Percentiles rank a stretch among this genome's conserved stretches.
Conservation (phyloP, 2,329 filamentous ascomycete species). For the Beauveria scarabaeidicola region DNA sequence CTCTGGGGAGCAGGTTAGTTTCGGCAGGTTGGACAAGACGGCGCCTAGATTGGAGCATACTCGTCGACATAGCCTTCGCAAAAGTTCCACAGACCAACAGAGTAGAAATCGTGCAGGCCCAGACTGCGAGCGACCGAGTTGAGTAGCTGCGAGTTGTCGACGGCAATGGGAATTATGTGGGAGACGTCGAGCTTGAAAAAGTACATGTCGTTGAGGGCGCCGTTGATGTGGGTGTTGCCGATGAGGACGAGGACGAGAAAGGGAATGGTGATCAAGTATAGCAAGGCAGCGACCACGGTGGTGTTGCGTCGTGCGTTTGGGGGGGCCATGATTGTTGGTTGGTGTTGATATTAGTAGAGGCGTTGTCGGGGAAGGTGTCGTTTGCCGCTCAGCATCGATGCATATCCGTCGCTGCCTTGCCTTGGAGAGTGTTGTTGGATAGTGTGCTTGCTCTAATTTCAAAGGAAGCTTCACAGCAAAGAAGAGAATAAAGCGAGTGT, state of each 20-base stretch:
- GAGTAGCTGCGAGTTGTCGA: constrained; percentile 66
- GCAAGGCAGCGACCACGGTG: constrained; percentile 54
- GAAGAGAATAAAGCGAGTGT: background rate
- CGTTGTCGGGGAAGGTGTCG: background rate
- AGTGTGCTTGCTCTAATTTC: background rate
- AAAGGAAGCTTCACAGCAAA: background rate
- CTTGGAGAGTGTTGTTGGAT: background rate
- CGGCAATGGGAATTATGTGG: constrained; percentile 66
- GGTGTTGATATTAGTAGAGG: background rate
- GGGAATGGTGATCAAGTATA: constrained; percentile 66
- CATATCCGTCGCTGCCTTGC: background rate
- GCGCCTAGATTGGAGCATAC: constrained; percentile 25
- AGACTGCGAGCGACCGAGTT: constrained; percentile 82
- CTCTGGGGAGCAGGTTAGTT: constrained; percentile 31
- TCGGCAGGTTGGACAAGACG: background rate
- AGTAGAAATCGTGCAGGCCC: constrained; percentile 89
- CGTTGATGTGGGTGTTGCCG: constrained; percentile 58
- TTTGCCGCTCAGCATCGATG: background rate
- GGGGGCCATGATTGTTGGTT: constrained; percentile 16
- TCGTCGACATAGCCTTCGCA: constrained; percentile 75
- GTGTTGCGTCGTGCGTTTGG: constrained; percentile 43
- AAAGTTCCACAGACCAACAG: constrained; percentile 84
- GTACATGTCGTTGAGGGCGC: constrained; percentile 61
- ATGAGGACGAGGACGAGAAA: constrained; percentile 75
- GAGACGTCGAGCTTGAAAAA: constrained; percentile 80